These are phyloP conservation scores for Pseudozyma pruni DNA, from an alignment of 1,284 basidiomycete genomes.

Conservation along the genomic window DNA sequence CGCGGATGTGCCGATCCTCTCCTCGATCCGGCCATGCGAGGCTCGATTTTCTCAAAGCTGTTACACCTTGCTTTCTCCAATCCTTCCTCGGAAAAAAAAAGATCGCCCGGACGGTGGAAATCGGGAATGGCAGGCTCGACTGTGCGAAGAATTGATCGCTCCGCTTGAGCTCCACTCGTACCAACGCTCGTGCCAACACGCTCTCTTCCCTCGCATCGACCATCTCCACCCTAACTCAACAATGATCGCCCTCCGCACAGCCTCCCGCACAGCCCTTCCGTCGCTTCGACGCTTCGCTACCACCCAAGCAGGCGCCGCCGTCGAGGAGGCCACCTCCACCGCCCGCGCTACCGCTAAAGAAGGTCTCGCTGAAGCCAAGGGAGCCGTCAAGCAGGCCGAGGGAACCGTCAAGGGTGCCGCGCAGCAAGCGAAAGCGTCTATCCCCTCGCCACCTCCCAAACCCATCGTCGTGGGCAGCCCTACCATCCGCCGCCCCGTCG, in stretches of 20 bases:
- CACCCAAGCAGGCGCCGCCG: conserved; percentile 14
- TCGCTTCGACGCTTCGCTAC: conserved; percentile 16
- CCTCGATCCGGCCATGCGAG: too few relatives aligned
- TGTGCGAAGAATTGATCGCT: neutral
- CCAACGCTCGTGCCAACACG: conserved; percentile 26
- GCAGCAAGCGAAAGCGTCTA: conserved; percentile 19
- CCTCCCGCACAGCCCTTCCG: neutral
- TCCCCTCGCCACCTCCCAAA: conserved; percentile 22
- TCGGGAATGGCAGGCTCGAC: conserved; percentile 13
- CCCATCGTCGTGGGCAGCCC: conserved; percentile 39
- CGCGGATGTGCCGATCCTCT: too few relatives aligned
- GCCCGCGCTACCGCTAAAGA: conserved; percentile 21
- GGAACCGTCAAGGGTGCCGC: conserved; percentile 20
- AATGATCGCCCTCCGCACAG: conserved; percentile 29
- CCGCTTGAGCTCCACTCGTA: neutral
- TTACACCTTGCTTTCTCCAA: too few relatives aligned
- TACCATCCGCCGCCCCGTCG: conserved; percentile 38
- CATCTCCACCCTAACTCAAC: neutral
- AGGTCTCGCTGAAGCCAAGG: conserved; percentile 24
- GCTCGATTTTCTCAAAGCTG: too few relatives aligned
- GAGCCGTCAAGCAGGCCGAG: conserved; percentile 19
- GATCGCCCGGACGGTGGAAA: conserved; percentile 8
- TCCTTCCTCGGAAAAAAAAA: neutral
- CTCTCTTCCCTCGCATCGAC: neutral
- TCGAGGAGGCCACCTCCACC: conserved; percentile 23